Evolutionary conservation across 2,329 filamentous ascomycete species (phyloP).

Genomic region (Albophoma yamanashiensis): DNA sequence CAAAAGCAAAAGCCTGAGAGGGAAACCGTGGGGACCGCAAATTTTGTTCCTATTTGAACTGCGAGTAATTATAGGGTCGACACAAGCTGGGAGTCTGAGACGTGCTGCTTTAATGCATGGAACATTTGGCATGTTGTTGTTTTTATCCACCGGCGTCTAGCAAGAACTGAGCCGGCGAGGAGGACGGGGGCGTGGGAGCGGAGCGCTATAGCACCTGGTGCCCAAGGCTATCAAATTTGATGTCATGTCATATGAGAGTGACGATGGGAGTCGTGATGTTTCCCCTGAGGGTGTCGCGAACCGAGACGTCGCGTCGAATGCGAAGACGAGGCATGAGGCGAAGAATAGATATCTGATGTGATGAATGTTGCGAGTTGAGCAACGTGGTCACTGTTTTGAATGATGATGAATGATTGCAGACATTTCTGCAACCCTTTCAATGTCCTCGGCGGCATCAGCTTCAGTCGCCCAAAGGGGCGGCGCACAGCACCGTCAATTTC

Average conservation of each 20-base stretch:
- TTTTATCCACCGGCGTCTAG: too few relatives aligned
- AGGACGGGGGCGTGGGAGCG: neutral
- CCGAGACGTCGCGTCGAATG: neutral
- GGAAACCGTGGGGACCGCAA: neutral
- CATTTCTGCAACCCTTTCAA: neutral
- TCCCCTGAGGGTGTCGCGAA: neutral
- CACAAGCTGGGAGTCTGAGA: neutral
- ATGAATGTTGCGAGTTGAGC: neutral
- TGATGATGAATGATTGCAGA: neutral
- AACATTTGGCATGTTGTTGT: neutral
- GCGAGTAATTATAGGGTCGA: neutral
- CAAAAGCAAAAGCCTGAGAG: neutral
- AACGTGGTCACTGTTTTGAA: neutral
- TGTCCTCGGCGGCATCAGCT: neutral
- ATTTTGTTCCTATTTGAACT: neutral
- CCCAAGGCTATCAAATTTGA: neutral
- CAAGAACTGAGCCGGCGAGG: neutral
- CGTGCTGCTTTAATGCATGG: neutral
- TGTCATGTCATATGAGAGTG: neutral
- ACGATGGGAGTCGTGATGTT: neutral
- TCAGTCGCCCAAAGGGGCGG: too few relatives aligned
- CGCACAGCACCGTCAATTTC: too few relatives aligned
- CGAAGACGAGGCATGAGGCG: too few relatives aligned
- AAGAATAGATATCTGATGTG: neutral
- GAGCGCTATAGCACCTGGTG: neutral